Conservation (phyloP, 371 early-diverging fungal species). For the Mortierella sp. region DNA sequence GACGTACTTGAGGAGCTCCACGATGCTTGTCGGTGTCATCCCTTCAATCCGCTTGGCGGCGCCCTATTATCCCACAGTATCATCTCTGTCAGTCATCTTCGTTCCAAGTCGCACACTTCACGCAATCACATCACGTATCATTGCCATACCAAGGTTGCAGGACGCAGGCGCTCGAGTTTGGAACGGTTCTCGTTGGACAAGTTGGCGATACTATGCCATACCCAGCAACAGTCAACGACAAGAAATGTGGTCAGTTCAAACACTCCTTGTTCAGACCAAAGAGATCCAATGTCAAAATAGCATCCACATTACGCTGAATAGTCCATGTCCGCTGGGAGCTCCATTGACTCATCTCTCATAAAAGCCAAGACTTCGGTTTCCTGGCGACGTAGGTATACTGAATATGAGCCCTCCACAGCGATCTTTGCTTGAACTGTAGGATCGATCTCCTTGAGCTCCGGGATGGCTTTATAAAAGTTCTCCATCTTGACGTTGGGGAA, state of each 20-base stretch:
- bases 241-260: neutral
- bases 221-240: conserved; percentile 2
- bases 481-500: conserved; percentile 60
- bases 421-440: conserved; percentile 59
- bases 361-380: conserved; percentile 68
- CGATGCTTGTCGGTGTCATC: conserved; percentile 80
- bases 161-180: conserved; percentile 72
- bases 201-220: conserved; percentile 65
- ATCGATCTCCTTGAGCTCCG: conserved; percentile 59
- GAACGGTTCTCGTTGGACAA: conserved; percentile 80
- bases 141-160: conserved; percentile 73
- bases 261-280: too few species aligned
- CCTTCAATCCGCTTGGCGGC: conserved; percentile 89
- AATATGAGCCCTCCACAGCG: conserved; percentile 74
- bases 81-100: neutral
- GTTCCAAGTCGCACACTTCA: too few species aligned
- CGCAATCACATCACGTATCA: neutral
- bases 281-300: too few species aligned
- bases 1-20: conserved; percentile 75
- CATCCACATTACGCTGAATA: conserved; percentile 60
- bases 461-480: conserved; percentile 59
- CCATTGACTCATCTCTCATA: conserved; percentile 75
- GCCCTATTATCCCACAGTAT: conserved; percentile 57
- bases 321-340: conserved; percentile 72
- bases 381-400: conserved; percentile 77